phyloP scores from a whole-genome alignment of 148 eudicot species.

The Euryodendron excelsum region DNA sequence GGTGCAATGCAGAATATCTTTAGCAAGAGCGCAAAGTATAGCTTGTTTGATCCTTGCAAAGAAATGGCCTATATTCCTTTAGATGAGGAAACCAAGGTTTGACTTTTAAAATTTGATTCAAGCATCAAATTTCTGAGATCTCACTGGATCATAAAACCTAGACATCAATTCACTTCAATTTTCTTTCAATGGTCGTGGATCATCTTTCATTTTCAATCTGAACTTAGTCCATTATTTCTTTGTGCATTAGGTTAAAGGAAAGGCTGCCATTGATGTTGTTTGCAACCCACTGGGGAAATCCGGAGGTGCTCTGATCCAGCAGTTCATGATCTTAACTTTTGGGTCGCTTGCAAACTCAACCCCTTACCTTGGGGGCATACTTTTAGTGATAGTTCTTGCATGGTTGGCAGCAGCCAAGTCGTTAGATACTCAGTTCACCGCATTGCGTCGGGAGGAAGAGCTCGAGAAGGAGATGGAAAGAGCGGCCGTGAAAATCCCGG shows the following conservation, averaged over 20 bases:
- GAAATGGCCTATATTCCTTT: slow-evolving; percentile 99
- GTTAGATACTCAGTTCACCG: slow-evolving; percentile 81
- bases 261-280: slow-evolving; percentile 97
- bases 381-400: slow-evolving; percentile 74
- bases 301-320: slow-evolving; percentile 96
- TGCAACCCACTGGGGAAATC: slow-evolving; percentile 99
- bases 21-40: slow-evolving; percentile 99
- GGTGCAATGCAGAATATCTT: slow-evolving; percentile 98
- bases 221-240: not conserved
- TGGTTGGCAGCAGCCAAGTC: slow-evolving; percentile 93
- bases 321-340: slow-evolving; percentile 93
- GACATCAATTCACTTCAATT: not conserved
- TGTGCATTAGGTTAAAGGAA: slow-evolving; percentile 74
- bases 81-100: slow-evolving; percentile 96
- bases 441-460: slow-evolving; percentile 82
- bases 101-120: not conserved
- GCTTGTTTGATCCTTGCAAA: slow-evolving; percentile 98
- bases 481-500: slow-evolving; percentile 71
- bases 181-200: not conserved
- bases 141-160: not conserved
- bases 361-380: slow-evolving; percentile 89
- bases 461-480: slow-evolving; percentile 95
- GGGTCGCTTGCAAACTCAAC: slow-evolving; percentile 98
- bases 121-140: not conserved
- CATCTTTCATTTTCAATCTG: not conserved